Evolutionary conservation across 2,329 filamentous ascomycete genomes (phyloP), one percentile per base, ranked within the genome.

Genomic region (Fusarium multiceps): DNA sequence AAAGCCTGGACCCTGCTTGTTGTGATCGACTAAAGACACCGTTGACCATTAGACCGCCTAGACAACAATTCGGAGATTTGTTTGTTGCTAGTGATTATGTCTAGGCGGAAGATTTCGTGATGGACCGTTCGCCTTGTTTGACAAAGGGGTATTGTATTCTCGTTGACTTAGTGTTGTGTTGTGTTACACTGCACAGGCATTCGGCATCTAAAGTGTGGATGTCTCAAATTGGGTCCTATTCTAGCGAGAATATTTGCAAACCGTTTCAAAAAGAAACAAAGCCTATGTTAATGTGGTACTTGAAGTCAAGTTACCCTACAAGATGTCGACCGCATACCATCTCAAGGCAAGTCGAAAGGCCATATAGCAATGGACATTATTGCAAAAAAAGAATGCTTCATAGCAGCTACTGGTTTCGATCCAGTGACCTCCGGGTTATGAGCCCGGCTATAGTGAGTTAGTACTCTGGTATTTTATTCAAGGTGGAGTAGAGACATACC

Each of bases 1-100:
- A 23, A 46, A 41, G 34, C 68, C 56, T 55, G 46, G 55, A 59
- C 60, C 68, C 40, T 66, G 63, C 23, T 47, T 47, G 27, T 45
- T 45, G 40, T 46, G 42, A 49, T 30, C 41, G 10, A 56, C 34
- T 37, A 48, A 27, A 13, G 25, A 60, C 30, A 41, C 27, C 25
- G 49, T 28, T 51, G 51, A 37, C 21, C n/a, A 32, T 45, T 48
- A 41, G 32, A 45, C 49, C 57, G 47, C 25, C 37, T 48, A 54
- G 53, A 40, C 42, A 55, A 48, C 54, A 53, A 60, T 55, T 27
- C 49, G 49, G 16, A 25, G 32, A 45, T 49, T 51, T 43, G 18
- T 12, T 41, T 42, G 20, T 21, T 48, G 23, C 45, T 28, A 18
- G 25, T 12, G 13, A n/a, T 16, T 12, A 20, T 27, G 49, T 51